Base-by-base conservation (phyloP, 768 basidiomycete species). In the Hygrocybe punicea region DNA sequence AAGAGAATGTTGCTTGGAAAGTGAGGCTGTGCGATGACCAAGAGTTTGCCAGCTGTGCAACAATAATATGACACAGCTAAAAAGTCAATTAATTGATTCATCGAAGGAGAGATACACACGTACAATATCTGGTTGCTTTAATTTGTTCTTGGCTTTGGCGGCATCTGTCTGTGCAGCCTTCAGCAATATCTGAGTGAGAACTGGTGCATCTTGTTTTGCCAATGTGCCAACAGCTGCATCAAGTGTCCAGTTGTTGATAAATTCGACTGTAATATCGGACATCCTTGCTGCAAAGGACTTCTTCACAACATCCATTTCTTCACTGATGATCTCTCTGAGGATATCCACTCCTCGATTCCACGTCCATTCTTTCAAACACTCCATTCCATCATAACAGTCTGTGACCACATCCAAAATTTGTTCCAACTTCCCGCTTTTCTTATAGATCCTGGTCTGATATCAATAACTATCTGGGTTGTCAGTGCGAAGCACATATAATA, bases 31-130 rank as follows among this genome's bases (percentile, higher is more conserved):
- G 52, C 6, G 57, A 54, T 2, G 63, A 64, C 11, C 36, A 48
- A 17, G 50, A 52, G 11, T 59, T 57, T 3, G 49, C 37, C 0
- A 63, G 53, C 11, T 59, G 58, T 1, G 33, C 58, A 2, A 58
- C 59, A 1, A 63, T 56, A 11, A 60, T 54, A 40, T 33, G 24
- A 25, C 53, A 58, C 49, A 60, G 25, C 62, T 63, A 42, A 19
- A n/a, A 21, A 4, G 7, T 16, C n/a, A 37, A 45, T 39, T 14
- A 11, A 48, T 13, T 17, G 25, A 35, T 9, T n/a, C n/a, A 2
- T 7, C 6, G 35, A 34, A n/a, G 33, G 13, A 17, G n/a, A 9
- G 51, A 17, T 6, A n/a, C 7, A 23, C 3, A 36, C 35, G 4
- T 23, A 51, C 50, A 16, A 23, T 33, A 25, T 33, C 34, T 4